Conservation (phyloP, 164 flowering plant species). For the Sedum album region DNA sequence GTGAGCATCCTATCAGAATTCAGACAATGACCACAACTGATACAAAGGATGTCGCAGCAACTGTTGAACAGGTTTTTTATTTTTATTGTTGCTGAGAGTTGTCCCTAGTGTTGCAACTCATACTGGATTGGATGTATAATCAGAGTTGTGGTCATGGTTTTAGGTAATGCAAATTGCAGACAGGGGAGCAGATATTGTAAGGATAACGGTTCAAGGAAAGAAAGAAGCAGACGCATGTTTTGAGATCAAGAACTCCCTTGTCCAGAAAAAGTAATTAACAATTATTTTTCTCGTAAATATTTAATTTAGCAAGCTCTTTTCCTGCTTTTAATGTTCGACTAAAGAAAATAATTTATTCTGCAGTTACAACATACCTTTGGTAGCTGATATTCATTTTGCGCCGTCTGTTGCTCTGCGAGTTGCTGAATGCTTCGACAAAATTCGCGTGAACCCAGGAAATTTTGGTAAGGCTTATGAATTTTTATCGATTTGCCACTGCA, state of each 20-base stretch:
- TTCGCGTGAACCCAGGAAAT: constrained; percentile 97
- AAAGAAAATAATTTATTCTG: constrained; percentile 9
- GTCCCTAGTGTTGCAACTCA: not conserved
- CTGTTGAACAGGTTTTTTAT: constrained; percentile 73
- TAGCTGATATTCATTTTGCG: constrained; percentile 98
- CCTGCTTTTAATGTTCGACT: not conserved
- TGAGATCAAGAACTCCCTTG: constrained; percentile 82
- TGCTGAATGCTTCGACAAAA: constrained; percentile 96
- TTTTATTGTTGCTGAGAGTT: not conserved
- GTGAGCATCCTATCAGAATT: constrained; percentile 90
- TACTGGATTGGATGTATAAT: not conserved
- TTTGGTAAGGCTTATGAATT: constrained; percentile 44
- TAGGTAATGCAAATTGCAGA: constrained; percentile 97
- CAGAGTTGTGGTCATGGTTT: constrained; percentile 10
- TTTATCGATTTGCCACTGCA: constrained; percentile 4
- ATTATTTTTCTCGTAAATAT: not conserved
- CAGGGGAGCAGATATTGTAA: constrained; percentile 87
- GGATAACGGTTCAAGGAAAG: constrained; percentile 96
- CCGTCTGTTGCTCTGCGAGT: constrained; percentile 89
- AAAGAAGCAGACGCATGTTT: constrained; percentile 97
- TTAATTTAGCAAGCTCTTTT: not conserved
- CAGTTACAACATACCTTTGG: constrained; percentile 94
- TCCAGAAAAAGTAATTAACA: constrained; percentile 67
- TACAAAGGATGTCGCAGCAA: constrained; percentile 83
- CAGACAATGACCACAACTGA: constrained; percentile 97